Conservation (phyloP, 495 filamentous ascomycete genomes). For the Neurospora sublineolata region DNA sequence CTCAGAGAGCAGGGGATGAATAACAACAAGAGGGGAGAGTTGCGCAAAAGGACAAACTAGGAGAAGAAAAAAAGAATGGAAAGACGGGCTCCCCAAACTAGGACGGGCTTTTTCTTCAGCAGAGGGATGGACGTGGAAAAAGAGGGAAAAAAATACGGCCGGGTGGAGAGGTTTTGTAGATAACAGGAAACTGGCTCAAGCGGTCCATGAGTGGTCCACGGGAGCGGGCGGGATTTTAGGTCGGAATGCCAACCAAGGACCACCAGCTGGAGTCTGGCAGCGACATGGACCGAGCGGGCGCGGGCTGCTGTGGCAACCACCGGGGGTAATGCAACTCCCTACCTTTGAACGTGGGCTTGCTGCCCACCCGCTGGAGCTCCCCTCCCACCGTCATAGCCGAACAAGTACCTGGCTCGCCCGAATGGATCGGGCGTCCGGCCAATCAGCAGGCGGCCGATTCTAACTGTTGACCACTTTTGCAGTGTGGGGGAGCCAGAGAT, state of each 20-base stretch:
- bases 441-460: slow-evolving; percentile 18
- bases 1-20: slow-evolving; percentile 11
- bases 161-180: slow-evolving; percentile 22
- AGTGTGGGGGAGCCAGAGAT: slow-evolving; percentile 22
- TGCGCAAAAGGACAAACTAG: slow-evolving; percentile 15
- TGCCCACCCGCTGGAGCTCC: slow-evolving; percentile 9
- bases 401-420: slow-evolving; percentile 17
- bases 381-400: slow-evolving; percentile 27
- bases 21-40: slow-evolving; percentile 26
- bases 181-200: slow-evolving; percentile 8
- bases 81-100: slow-evolving; percentile 6
- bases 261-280: neutral
- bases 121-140: slow-evolving; percentile 5
- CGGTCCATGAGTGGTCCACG: neutral
- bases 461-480: slow-evolving; percentile 7
- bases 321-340: neutral
- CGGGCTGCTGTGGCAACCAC: neutral
- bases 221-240: slow-evolving; percentile 24
- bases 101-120: slow-evolving; percentile 3
- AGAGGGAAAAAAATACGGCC: slow-evolving; percentile 13
- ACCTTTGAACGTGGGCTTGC: neutral
- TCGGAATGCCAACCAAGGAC: slow-evolving; percentile 15
- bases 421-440: slow-evolving; percentile 13
- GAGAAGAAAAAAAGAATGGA: slow-evolving; percentile 1
- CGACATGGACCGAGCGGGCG: neutral